Evolutionary conservation across 2,329 filamentous ascomycete genomes (phyloP).

Genomic region (Nemania sp.): DNA sequence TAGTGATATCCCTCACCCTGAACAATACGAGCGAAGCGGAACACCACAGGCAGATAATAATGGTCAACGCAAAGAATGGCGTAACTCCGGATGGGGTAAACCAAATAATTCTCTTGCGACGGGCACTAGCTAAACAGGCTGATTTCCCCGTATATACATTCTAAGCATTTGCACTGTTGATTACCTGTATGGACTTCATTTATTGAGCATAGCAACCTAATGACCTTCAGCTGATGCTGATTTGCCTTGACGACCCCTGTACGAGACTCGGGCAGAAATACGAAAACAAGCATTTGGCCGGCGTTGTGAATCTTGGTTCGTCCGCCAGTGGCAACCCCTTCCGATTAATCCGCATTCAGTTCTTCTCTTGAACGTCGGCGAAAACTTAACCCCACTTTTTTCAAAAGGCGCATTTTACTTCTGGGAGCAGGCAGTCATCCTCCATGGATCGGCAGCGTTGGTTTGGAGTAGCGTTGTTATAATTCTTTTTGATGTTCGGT

Average conservation of each 20-base stretch:
- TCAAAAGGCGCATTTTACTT: constrained; percentile 43
- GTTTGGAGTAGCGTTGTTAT: constrained; percentile 50
- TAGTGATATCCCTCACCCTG: constrained; percentile 58
- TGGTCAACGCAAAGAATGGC: constrained; percentile 65
- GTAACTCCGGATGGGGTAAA: constrained; percentile 67
- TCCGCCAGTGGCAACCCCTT: constrained; percentile 30
- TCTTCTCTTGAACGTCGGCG: constrained; percentile 34
- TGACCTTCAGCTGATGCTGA: constrained; percentile 36
- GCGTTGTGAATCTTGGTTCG: constrained; percentile 49
- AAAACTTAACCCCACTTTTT: constrained; percentile 34
- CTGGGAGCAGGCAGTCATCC: constrained; percentile 37
- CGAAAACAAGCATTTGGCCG: constrained; percentile 50
- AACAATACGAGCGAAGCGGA: constrained; percentile 61
- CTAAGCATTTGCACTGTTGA: constrained; percentile 41
- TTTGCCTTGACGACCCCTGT: constrained; percentile 47
- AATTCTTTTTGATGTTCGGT: constrained; percentile 42
- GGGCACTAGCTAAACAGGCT: constrained; percentile 55
- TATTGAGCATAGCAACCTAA: constrained; percentile 36
- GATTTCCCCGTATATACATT: constrained; percentile 45
- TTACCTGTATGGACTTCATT: constrained; percentile 40
- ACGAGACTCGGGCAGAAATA: constrained; percentile 47
- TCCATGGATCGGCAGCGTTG: constrained; percentile 40
- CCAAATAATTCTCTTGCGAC: constrained; percentile 63
- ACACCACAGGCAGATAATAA: constrained; percentile 56
- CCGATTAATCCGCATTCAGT: constrained; percentile 38